These are phyloP conservation scores for Wickerhamomyces chambardii DNA, from an alignment of 805 yeast species.

Conservation along the genomic window DNA sequence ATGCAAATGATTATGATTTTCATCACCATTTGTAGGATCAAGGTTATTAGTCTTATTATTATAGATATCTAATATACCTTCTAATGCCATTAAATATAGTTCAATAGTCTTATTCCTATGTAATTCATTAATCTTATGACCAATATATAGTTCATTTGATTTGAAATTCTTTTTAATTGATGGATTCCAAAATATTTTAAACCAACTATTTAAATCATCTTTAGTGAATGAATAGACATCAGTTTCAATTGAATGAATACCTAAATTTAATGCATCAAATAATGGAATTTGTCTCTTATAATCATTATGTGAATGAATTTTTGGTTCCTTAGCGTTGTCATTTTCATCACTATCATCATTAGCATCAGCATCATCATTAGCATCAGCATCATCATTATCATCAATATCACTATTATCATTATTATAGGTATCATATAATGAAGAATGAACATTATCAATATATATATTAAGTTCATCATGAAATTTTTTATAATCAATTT, in stretches of 20 bases:
- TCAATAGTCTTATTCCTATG: constrained; percentile 33
- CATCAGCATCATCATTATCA: no score
- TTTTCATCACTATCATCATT: no score
- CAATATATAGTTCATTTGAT: constrained; percentile 40
- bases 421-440: no score
- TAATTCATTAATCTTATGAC: constrained; percentile 46
- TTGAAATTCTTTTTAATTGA: constrained; percentile 13
- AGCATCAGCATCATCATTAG: background rate
- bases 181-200: background rate
- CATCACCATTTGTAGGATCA: constrained; percentile 1
- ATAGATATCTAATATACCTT: constrained; percentile 33
- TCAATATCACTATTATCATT: no score
- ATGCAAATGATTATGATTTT: background rate
- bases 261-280: constrained; percentile 42
- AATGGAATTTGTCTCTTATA: constrained; percentile 55
- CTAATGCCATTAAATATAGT: constrained; percentile 47
- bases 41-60: constrained; percentile 21
- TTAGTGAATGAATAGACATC: constrained; percentile 41
- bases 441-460: no score
- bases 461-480: no score
- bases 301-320: constrained; percentile 61
- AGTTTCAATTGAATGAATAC: constrained; percentile 55
- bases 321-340: background rate
- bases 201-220: no score
- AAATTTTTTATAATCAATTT: no score